Evolutionary conservation across 306 rosid genomes (phyloP).

Genomic region (Vicia faba): DNA sequence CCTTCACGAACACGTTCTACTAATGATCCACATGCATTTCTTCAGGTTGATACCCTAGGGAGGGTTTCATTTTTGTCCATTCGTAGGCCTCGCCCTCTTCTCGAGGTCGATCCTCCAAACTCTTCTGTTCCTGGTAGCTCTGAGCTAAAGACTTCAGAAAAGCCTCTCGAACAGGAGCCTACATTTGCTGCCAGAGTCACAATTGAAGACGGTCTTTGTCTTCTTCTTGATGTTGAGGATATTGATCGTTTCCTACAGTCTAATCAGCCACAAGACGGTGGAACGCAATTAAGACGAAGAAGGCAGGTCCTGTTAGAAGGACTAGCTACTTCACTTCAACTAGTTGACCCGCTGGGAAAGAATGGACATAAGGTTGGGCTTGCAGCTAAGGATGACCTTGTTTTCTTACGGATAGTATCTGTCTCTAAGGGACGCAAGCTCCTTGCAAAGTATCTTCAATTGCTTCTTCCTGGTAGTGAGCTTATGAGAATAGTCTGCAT

Average conservation of each 20-base stretch:
- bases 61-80: slow-evolving; percentile 58
- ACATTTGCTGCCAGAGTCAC: slow-evolving; percentile 59
- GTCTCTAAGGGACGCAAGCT: slow-evolving; percentile 60
- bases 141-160: slow-evolving; percentile 50
- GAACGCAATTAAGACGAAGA: slow-evolving; percentile 54
- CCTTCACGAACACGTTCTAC: slow-evolving; percentile 51
- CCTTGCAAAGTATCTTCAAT: slow-evolving; percentile 51
- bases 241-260: slow-evolving; percentile 52
- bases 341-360: slow-evolving; percentile 59
- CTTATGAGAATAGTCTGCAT: slow-evolving; percentile 59
- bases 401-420: slow-evolving; percentile 51
- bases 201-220: slow-evolving; percentile 57
- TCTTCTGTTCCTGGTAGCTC: slow-evolving; percentile 45
- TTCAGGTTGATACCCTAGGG: slow-evolving; percentile 53
- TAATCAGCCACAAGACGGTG: slow-evolving; percentile 56
- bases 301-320: slow-evolving; percentile 62
- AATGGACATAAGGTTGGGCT: slow-evolving; percentile 51
- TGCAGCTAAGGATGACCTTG: slow-evolving; percentile 58
- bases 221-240: slow-evolving; percentile 60
- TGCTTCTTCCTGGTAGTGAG: slow-evolving; percentile 59
- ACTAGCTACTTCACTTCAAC: slow-evolving; percentile 57
- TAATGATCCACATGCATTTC: slow-evolving; percentile 52
- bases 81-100: slow-evolving; percentile 58
- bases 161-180: slow-evolving; percentile 59
- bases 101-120: slow-evolving; percentile 53